phyloP scores from a whole-genome alignment of 345 rosid genomes.

The Erucastrum elatum region DNA sequence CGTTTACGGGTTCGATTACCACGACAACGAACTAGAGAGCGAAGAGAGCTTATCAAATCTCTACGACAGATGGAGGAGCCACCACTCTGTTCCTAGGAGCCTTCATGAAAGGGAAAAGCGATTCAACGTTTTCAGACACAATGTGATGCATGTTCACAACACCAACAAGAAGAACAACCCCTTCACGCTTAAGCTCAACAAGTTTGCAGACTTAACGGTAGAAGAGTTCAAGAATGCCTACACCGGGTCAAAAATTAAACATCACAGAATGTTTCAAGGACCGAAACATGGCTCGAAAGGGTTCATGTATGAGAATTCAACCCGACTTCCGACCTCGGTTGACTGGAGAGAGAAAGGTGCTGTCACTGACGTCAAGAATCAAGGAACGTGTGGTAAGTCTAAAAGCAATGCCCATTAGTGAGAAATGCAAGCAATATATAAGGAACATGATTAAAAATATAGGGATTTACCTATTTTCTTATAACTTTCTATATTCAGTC shows the following conservation, averaged over 20 bases:
- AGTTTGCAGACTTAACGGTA: conserved; percentile 78
- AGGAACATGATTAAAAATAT: not conserved
- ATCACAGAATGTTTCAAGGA: conserved; percentile 62
- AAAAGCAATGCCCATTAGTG: not conserved
- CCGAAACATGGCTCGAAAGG: conserved; percentile 36
- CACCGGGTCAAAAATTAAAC: conserved; percentile 71
- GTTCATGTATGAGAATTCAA: conserved; percentile 62
- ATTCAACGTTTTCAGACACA: conserved; percentile 71
- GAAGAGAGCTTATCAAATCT: conserved; percentile 69
- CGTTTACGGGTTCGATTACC: conserved; percentile 56
- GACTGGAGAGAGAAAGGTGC: conserved; percentile 85
- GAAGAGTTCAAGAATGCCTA: conserved; percentile 58
- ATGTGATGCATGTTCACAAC: conserved; percentile 68
- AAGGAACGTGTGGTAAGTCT: conserved; percentile 68
- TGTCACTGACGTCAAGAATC: conserved; percentile 69
- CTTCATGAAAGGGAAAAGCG: conserved; percentile 66
- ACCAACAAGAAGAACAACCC: conserved; percentile 67
- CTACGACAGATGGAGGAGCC: conserved; percentile 86
- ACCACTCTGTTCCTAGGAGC: conserved; percentile 70
- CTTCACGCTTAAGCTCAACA: conserved; percentile 76
- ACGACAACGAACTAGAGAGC: conserved; percentile 58
- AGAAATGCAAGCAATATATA: conserved; percentile 11
- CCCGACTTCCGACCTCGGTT: conserved; percentile 45
- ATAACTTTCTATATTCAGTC: no score
- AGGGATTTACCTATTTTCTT: not conserved